These are phyloP conservation scores for Suillus occidentalis DNA, from an alignment of 768 basidiomycete genomes.

Conservation along the genomic window DNA sequence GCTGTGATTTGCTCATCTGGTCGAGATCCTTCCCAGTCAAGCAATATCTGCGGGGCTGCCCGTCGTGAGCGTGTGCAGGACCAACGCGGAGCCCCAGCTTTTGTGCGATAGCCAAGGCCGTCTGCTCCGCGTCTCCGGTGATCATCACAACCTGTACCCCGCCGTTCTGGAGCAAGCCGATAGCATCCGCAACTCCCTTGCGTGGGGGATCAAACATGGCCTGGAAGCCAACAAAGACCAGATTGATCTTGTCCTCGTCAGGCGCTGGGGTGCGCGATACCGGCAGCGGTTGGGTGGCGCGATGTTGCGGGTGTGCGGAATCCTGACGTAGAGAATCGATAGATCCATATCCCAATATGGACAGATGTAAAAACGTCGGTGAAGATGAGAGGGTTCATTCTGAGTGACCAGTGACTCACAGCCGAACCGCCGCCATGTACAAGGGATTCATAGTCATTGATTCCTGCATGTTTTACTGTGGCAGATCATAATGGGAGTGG, in stretches of 20 bases:
- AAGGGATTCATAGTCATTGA: neutral
- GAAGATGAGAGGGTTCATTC: neutral
- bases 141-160: slow-evolving; percentile 99
- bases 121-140: slow-evolving; percentile 91
- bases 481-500: neutral
- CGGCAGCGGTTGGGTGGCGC: slow-evolving; percentile 23
- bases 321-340: slow-evolving; percentile 39
- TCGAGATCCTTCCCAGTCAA: slow-evolving; percentile 87
- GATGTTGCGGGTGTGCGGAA: slow-evolving; percentile 17
- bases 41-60: slow-evolving; percentile 39
- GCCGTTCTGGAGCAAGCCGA: slow-evolving; percentile 74
- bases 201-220: slow-evolving; percentile 96
- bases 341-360: slow-evolving; percentile 54
- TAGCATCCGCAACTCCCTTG: slow-evolving; percentile 89
- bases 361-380: slow-evolving; percentile 13
- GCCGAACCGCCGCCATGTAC: neutral
- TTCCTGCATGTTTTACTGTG: neutral
- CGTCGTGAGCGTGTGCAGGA: slow-evolving; percentile 33
- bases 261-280: slow-evolving; percentile 29
- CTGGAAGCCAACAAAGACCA: slow-evolving; percentile 91
- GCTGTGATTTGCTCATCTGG: slow-evolving; percentile 74
- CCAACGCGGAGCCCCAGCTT: slow-evolving; percentile 81
- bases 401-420: neutral
- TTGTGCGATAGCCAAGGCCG: slow-evolving; percentile 85
- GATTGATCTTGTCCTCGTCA: slow-evolving; percentile 45